Base-by-base conservation (phyloP, 164 flowering plant genomes). In the Euptelea pleiosperma region DNA sequence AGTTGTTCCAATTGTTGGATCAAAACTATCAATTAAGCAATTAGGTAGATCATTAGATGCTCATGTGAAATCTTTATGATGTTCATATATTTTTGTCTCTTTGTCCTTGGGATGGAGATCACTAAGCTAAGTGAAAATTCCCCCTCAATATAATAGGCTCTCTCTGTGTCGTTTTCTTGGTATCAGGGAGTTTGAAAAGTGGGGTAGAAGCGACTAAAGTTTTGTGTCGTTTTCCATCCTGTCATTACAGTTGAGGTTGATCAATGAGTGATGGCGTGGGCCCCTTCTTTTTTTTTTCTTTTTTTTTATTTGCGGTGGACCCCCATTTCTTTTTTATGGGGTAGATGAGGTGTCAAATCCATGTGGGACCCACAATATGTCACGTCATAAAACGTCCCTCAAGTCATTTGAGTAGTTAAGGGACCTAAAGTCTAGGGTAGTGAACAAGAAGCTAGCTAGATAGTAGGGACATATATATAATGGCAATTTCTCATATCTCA, bases 191-290 rank as follows among this genome's bases (percentile, higher is more conserved):
- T 53, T 58, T 44, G 52, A 45, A 58, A 58, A 26, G 15, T 6
- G 61, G 31, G 4, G 52, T 30, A 35, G 29, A 46, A 12, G 44
- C 22, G 15, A 36, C 9, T 26, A 50, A 24, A 26, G 33, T 31
- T 63, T 24, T 18, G 54, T 53, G 77, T 70, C 74, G 40, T 63
- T 74, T 61, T 70, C 74, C 35, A 67, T 67, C 63, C 58, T 57
- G 60, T 67, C 69, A 66, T 36, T 55, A 60, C 62, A 52, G 60
- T 65, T 68, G 73, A 53, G 37, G 25, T 50, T 41, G 54, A 64
- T 58, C 40, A 62, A 68, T 57, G 63, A 22, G 34, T 29, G 11
- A 24, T 31, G 58, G 24, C 26, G 37, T 35, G 64, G 68, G 25
- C 28, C 57, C 60, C 43, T n/a, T n/a, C n/a, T n/a, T n/a, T n/a